Evolutionary conservation across 208 protist genomes (phyloP).

Genomic region (Tritrichomonas foetus): DNA sequence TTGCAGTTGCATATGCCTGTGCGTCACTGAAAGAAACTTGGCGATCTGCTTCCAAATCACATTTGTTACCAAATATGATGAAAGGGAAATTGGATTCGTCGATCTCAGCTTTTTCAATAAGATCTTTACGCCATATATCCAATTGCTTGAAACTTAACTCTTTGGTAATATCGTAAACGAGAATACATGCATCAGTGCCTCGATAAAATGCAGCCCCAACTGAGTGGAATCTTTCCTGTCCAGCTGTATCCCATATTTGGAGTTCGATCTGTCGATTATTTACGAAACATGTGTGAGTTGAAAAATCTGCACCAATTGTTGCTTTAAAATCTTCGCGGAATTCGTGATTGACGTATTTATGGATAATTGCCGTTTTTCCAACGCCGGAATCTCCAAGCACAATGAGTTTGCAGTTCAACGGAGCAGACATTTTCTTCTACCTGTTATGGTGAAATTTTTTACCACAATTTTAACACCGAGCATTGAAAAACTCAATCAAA

Average conservation of each 20-base stretch:
- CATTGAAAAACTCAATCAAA: too few species aligned
- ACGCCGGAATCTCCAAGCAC: slow-evolving; percentile 57
- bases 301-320: slow-evolving; percentile 98
- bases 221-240: slow-evolving; percentile 97
- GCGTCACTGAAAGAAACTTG: background rate
- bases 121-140: slow-evolving; percentile 70
- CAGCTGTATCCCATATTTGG: slow-evolving; percentile 78
- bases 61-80: slow-evolving; percentile 97
- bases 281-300: slow-evolving; percentile 90
- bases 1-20: background rate
- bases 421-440: too few species aligned
- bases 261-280: slow-evolving; percentile 88
- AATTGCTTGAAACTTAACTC: slow-evolving; percentile 71
- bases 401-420: background rate
- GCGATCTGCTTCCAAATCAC: slow-evolving; percentile 79
- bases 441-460: too few species aligned
- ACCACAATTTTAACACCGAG: too few species aligned
- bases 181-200: slow-evolving; percentile 91
- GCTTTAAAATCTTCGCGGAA: slow-evolving; percentile 90
- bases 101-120: slow-evolving; percentile 63
- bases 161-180: slow-evolving; percentile 69
- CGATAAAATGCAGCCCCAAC: slow-evolving; percentile 97
- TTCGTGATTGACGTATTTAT: slow-evolving; percentile 80
- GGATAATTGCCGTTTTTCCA: slow-evolving; percentile 81
- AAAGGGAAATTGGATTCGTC: slow-evolving; percentile 75